Evolutionary conservation across 176 grass and related monocot species (phyloP), one percentile per base, ranked within the genome.

Genomic region (Rhynchospora breviuscula): DNA sequence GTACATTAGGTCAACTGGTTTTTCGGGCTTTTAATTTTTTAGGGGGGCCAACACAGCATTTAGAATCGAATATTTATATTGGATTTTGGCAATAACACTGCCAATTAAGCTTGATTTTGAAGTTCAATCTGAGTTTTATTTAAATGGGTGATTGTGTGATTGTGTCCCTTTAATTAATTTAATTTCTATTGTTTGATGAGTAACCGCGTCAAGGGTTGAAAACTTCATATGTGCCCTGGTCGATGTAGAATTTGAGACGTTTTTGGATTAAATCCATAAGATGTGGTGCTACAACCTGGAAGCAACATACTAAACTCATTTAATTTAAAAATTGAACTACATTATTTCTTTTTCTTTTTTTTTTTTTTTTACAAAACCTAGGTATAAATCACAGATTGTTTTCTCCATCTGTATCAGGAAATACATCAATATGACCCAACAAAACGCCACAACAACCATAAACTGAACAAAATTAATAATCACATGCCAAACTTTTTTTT

Each of bases 361-460:
- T 10, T 51, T 15, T 76, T 9, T 77, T 77, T 77, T 77, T 18
- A 77, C 73, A 77, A 31, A 15, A 77, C 49, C 73, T 77, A 77
- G 12, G 11, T 75, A 52, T 75, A 25, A 53, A 76, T 48, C 47
- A 29, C 47, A 54, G 3, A 29, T 53, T 13, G 14, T 57, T 56
- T 77, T 56, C 12, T 56, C 5, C 0, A 29, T 56, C 49, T 54
- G 21, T 31, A 56, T 10, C 22, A 29, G 29, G 23, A 14, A 7
- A 48, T 18, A 33, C 47, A 31, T 77, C 22, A 77, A 77, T 56
- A 48, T 77, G 73, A 76, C 22, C 21, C 79, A 67, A 67, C 14
- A 62, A 31, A 80, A 64, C 1, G 2, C 17, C 58, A 62, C 33
- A 63, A 82, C 43, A 23, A 53, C 80, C 7, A 67, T 35, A 82